These are phyloP conservation scores for Hypoxylon fuscum DNA, from an alignment of 495 filamentous ascomycete species.

Conservation along the genomic window DNA sequence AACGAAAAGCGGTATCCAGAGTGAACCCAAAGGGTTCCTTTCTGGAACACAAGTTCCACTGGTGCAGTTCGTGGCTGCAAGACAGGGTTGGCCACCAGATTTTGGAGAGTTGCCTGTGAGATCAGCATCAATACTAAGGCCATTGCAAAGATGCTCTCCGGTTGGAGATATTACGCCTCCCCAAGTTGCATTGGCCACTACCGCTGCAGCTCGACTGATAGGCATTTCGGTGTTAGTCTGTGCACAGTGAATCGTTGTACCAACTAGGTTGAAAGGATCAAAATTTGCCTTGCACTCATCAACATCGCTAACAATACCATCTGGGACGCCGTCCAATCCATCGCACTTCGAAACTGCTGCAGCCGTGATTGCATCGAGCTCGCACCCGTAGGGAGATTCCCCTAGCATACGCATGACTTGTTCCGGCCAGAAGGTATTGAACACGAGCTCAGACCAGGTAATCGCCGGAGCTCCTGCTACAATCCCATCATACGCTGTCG, in stretches of 20 bases:
- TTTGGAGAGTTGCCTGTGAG: background rate
- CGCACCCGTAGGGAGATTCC: constrained; percentile 30
- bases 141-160: constrained; percentile 22
- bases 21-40: constrained; percentile 1
- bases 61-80: constrained; percentile 21
- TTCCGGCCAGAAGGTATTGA: constrained; percentile 23
- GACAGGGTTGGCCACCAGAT: background rate
- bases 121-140: constrained; percentile 37
- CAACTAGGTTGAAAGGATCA: constrained; percentile 26
- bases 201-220: constrained; percentile 30
- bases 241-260: constrained; percentile 24
- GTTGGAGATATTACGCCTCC: constrained; percentile 15
- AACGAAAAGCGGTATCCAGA: constrained; percentile 30
- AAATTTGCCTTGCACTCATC: constrained; percentile 31
- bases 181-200: constrained; percentile 42
- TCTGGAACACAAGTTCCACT: constrained; percentile 15
- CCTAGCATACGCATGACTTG: constrained; percentile 30
- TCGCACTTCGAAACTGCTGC: constrained; percentile 46
- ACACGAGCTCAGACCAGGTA: constrained; percentile 34
- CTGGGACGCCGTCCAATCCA: constrained; percentile 43
- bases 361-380: constrained; percentile 40
- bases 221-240: background rate
- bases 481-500: constrained; percentile 46
- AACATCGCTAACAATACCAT: constrained; percentile 33
- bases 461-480: constrained; percentile 45